Evolutionary conservation across 2,329 filamentous ascomycete species (phyloP).

Genomic region (Cytospora piceicola): DNA sequence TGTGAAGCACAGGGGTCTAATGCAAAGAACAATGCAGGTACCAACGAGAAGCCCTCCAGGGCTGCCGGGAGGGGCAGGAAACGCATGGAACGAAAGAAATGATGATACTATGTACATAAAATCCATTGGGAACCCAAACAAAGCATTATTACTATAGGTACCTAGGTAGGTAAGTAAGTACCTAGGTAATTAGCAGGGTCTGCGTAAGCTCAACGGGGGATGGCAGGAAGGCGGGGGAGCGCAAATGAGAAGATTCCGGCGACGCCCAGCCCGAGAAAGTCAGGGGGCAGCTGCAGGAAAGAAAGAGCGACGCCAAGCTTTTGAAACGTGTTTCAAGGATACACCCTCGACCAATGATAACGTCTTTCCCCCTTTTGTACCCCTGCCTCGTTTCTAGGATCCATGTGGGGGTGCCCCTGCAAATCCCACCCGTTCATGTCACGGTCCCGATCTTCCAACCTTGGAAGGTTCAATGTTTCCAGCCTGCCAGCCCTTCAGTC

Average conservation of each 20-base stretch:
- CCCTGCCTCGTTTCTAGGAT: neutral
- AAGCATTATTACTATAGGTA: neutral
- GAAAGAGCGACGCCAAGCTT: neutral
- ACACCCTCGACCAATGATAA: neutral
- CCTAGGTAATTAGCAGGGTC: neutral
- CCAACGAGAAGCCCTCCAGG: neutral
- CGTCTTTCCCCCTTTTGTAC: neutral
- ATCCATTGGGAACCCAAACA: neutral
- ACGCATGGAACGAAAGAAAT: too few species aligned
- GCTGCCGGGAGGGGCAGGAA: too few species aligned
- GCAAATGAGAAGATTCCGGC: neutral
- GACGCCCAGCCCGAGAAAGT: neutral
- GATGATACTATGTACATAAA: too few species aligned
- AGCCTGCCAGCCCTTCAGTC: too few species aligned
- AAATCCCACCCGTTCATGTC: slow-evolving; percentile 1
- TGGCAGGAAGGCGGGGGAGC: neutral
- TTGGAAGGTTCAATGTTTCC: too few species aligned
- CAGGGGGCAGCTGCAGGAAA: neutral
- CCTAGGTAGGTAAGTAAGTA: too few species aligned
- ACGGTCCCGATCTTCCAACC: neutral
- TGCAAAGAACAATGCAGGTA: neutral
- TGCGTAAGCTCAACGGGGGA: neutral
- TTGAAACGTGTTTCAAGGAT: slow-evolving; percentile 4
- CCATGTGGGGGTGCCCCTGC: neutral
- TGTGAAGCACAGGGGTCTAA: neutral